phyloP scores from a whole-genome alignment of 1,139 yeast species.

The Yamadazyma blattariae region DNA sequence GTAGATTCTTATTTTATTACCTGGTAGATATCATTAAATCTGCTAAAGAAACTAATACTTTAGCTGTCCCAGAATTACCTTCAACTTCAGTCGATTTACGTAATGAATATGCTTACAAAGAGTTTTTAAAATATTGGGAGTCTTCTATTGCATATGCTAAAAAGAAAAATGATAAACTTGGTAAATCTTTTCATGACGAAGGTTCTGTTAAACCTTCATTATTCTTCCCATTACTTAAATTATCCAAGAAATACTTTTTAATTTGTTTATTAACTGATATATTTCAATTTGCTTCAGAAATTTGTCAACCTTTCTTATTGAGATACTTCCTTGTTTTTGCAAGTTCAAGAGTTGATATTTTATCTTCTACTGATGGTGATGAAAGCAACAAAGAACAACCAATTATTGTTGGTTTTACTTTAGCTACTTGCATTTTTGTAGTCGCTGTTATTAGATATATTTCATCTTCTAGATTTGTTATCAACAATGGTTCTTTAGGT shows the following conservation, averaged over 20 bases:
- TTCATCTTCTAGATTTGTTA: slow-evolving; percentile 24
- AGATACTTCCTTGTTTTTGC: slow-evolving; percentile 29
- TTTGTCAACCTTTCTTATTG: slow-evolving; percentile 31
- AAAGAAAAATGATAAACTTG: slow-evolving; percentile 9
- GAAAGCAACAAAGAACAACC: slow-evolving; percentile 17
- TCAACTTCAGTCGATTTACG: slow-evolving; percentile 18
- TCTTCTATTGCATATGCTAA: slow-evolving; percentile 17
- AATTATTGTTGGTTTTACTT: slow-evolving; percentile 27
- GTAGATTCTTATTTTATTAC: slow-evolving; percentile 22
- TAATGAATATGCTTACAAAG: slow-evolving; percentile 19
- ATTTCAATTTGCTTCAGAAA: slow-evolving; percentile 19
- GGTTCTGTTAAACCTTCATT: slow-evolving; percentile 24
- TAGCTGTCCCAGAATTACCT: slow-evolving; percentile 24
- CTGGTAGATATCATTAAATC: slow-evolving; percentile 19
- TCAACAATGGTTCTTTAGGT: slow-evolving; percentile 18
- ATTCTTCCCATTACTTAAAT: slow-evolving; percentile 6
- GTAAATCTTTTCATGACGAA: slow-evolving; percentile 7
- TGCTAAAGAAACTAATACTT: slow-evolving; percentile 20
- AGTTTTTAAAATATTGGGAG: slow-evolving; percentile 23
- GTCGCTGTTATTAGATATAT: slow-evolving; percentile 24
- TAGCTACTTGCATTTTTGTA: slow-evolving; percentile 27
- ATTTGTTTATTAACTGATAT: slow-evolving; percentile 16
- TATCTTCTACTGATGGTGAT: slow-evolving; percentile 5
- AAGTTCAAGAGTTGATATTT: slow-evolving; percentile 11
- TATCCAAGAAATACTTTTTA: slow-evolving; percentile 7